Conservation (phyloP, 2,329 filamentous ascomycete genomes). For the Neoarthrinium moseri region DNA sequence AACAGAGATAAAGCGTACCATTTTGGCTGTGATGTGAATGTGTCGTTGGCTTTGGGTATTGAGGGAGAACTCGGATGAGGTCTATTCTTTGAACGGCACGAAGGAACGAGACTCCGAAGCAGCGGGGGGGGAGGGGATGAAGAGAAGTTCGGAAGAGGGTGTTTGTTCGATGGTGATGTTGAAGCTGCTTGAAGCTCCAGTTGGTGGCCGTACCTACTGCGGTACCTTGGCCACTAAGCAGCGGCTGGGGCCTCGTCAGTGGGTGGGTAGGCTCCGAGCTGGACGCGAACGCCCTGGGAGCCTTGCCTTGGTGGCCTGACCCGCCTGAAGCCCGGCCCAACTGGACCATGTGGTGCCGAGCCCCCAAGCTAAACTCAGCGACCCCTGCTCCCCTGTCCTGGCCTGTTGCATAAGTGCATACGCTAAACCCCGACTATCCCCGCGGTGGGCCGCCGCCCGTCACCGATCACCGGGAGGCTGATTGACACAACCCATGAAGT, state of each 20-base stretch:
- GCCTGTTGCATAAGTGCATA: not conserved
- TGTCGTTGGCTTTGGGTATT: not conserved
- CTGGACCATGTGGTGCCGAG: too few species aligned
- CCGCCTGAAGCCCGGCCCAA: too few species aligned
- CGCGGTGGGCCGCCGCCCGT: not conserved
- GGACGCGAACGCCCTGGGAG: slow-evolving; percentile 5
- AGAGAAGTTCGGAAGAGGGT: not conserved
- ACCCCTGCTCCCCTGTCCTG: too few species aligned
- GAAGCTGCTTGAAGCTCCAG: not conserved
- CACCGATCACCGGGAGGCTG: too few species aligned
- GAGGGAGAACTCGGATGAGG: too few species aligned
- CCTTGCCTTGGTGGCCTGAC: not conserved
- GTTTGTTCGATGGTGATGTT: not conserved
- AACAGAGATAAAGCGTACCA: slow-evolving; percentile 50
- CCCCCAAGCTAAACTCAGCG: too few species aligned
- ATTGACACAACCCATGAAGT: not conserved
- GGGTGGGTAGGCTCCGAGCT: slow-evolving; percentile 5
- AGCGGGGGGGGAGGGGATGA: not conserved
- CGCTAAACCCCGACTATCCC: slow-evolving; percentile 4
- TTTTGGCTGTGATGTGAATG: slow-evolving; percentile 34
- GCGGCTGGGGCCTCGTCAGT: not conserved
- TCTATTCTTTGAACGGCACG: not conserved
- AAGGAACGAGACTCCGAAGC: not conserved
- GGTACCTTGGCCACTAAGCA: too few species aligned
- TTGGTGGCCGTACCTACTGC: too few species aligned